Conservation (phyloP, 352 stramenopile genomes). For the Globisporangium recalcitrans region DNA sequence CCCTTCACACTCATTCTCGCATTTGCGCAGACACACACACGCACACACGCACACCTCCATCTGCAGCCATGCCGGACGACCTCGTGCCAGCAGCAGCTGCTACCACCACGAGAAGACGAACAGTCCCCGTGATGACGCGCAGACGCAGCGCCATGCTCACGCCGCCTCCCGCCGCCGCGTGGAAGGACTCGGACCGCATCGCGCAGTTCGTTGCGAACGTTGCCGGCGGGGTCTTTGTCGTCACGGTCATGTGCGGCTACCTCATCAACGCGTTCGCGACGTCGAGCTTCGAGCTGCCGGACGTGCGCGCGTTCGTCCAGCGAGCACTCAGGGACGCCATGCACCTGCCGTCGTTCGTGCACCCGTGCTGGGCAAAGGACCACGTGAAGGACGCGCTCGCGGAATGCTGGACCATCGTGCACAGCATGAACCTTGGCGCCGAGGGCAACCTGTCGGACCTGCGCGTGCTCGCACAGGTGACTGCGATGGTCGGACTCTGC, state of each 20-base stretch:
- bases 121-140: not conserved
- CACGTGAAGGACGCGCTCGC: conserved; percentile 23
- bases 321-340: not conserved
- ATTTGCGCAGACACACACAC: not conserved
- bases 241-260: conserved; percentile 37
- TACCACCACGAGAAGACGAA: not conserved
- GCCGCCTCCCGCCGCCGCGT: conserved; percentile 16
- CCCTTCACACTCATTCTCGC: not conserved
- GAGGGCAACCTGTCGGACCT: conserved; percentile 34
- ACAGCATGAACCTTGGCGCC: conserved; percentile 21
- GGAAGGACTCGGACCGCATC: conserved; percentile 58
- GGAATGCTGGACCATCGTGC: conserved; percentile 31
- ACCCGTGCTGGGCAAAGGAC: conserved; percentile 15
- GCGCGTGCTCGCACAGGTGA: conserved; percentile 27
- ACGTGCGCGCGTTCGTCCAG: conserved; percentile 18
- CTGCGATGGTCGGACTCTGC: conserved; percentile 22
- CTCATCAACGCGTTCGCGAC: conserved; percentile 21
- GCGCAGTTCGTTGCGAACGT: conserved; percentile 64
- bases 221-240: conserved; percentile 40
- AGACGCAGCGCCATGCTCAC: not conserved
- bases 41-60: not conserved
- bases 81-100: not conserved
- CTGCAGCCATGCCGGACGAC: not conserved
- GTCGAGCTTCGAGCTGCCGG: conserved; percentile 27
- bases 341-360: conserved; percentile 15